Conservation (phyloP, 192 early-diverging fungal genomes). For the Coemansia sp. region DNA sequence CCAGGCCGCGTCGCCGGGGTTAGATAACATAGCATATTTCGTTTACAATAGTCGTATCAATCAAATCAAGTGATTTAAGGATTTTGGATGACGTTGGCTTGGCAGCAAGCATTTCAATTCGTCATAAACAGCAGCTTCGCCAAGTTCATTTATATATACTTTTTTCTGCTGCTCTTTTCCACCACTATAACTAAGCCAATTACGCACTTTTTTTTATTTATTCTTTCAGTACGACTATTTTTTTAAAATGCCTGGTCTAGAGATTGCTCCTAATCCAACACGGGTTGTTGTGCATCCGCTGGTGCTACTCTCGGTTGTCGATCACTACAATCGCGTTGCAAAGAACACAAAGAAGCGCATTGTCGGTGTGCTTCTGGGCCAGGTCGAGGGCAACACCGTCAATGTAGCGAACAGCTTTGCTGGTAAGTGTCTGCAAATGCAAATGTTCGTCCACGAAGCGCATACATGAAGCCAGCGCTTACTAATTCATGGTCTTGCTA, state of each 20-base stretch:
- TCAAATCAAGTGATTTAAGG: conserved; percentile 8
- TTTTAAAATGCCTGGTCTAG: conserved; percentile 47
- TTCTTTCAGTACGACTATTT: neutral
- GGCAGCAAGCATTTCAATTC: neutral
- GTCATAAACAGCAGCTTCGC: no score
- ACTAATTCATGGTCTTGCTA: neutral
- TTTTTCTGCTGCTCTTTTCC: no score
- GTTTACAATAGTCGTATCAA: neutral
- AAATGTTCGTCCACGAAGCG: neutral
- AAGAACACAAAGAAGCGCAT: conserved; percentile 95
- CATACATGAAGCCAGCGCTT: neutral
- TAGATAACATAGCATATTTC: conserved; percentile 1
- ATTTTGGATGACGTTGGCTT: conserved; percentile 24
- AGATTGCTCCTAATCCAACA: conserved; percentile 49
- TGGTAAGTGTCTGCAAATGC: conserved; percentile 58
- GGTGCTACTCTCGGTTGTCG: conserved; percentile 97
- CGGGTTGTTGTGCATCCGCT: conserved; percentile 94
- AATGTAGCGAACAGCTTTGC: conserved; percentile 99
- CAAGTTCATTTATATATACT: no score
- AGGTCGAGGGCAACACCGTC: conserved; percentile 81
- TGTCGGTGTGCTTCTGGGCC: conserved; percentile 95
- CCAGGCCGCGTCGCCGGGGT: conserved; percentile 35
- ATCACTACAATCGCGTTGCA: conserved; percentile 98
- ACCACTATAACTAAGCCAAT: no score
- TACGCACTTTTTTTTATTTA: neutral